Evolutionary conservation across 2,329 filamentous ascomycete species (phyloP).

Genomic region (Graphilbum fragrans): DNA sequence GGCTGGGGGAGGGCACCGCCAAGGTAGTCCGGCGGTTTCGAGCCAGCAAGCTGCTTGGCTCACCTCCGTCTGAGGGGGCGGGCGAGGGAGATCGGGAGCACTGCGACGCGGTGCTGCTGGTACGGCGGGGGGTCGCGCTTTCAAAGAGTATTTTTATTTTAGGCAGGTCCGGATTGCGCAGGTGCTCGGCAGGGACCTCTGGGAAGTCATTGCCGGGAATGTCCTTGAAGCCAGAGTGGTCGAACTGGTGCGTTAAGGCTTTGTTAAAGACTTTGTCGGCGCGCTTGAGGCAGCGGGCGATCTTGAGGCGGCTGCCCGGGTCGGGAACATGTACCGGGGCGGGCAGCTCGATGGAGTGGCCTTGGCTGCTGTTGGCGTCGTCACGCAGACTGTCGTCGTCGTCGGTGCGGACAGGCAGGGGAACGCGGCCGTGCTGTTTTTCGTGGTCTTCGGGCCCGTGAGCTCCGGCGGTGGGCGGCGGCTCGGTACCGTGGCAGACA

Average conservation of each 20-base stretch:
- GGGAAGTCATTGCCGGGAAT: slow-evolving; percentile 39
- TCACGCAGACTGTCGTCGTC: neutral
- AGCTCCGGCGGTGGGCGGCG: no score
- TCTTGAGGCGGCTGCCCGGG: slow-evolving; percentile 23
- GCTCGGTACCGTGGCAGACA: no score
- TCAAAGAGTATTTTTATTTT: no score
- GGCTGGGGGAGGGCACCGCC: no score
- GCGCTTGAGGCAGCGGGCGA: slow-evolving; percentile 28
- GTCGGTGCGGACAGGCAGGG: neutral
- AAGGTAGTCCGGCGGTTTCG: no score
- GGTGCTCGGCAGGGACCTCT: slow-evolving; percentile 13
- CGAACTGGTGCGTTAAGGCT: slow-evolving; percentile 32
- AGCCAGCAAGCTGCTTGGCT: no score
- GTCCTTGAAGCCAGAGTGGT: slow-evolving; percentile 34
- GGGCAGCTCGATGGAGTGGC: neutral
- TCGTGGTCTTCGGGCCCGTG: no score
- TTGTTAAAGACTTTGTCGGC: slow-evolving; percentile 33
- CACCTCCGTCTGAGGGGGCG: no score
- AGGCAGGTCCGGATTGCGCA: slow-evolving; percentile 1
- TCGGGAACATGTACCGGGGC: slow-evolving; percentile 1
- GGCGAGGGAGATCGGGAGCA: no score
- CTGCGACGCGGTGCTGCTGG: no score
- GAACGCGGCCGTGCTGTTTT: no score
- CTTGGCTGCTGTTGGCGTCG: slow-evolving; percentile 1
- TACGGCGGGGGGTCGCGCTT: no score